These are phyloP conservation scores for Rhododendron molle DNA, from an alignment of 148 eudicot species.

Conservation along the genomic window DNA sequence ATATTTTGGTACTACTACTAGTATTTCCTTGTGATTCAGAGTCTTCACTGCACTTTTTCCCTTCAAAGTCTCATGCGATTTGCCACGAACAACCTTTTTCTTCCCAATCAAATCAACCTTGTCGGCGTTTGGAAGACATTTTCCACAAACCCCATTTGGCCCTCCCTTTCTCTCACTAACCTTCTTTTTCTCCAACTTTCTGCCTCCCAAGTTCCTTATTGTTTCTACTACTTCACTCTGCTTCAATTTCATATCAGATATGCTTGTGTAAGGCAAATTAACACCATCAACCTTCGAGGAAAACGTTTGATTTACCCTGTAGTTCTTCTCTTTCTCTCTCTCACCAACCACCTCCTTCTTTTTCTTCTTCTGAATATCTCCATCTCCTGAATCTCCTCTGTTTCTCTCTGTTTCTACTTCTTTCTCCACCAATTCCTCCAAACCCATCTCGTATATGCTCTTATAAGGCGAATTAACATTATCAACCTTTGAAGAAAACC, in stretches of 20 bases:
- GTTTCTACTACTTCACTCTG: not conserved
- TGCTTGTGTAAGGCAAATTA: not conserved
- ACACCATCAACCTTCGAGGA: not conserved
- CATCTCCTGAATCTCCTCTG: not conserved
- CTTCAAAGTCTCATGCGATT: not conserved
- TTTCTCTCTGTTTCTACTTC: not conserved
- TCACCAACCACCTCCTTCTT: slow-evolving; percentile 7
- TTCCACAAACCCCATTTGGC: too few species aligned
- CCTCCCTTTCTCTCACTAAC: not conserved
- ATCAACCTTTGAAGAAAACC: not conserved
- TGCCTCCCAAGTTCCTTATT: not conserved
- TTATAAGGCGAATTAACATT: not conserved
- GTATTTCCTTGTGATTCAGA: not conserved
- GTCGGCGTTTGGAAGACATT: not conserved
- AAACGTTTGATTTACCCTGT: not conserved
- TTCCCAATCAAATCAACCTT: not conserved
- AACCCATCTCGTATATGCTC: not conserved
- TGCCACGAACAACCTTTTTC: not conserved
- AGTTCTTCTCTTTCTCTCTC: not conserved
- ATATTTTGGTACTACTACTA: too few species aligned
- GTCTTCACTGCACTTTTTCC: not conserved
- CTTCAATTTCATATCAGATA: not conserved
- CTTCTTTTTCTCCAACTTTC: slow-evolving; percentile 1
- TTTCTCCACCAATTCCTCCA: not conserved
- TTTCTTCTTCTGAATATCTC: slow-evolving; percentile 4